Evolutionary conservation across 129 eudicot genomes (phyloP).

Genomic region (Calendula officinalis): DNA sequence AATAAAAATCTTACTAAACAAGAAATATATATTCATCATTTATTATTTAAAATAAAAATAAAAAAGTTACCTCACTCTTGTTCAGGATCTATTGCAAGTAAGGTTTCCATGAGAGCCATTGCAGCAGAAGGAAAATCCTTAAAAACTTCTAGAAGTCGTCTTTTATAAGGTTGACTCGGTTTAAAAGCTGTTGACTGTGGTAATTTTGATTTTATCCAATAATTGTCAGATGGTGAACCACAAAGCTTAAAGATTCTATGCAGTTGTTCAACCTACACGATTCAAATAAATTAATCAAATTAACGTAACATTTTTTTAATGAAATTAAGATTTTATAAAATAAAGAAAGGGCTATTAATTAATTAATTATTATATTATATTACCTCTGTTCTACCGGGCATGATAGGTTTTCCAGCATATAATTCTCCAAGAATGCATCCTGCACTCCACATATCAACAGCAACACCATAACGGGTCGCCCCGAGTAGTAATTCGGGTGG

Average conservation of each 20-base stretch:
- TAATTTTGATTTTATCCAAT: slow-evolving; percentile 65
- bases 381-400: slow-evolving; percentile 87
- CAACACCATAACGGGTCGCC: slow-evolving; percentile 62
- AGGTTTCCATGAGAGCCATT: slow-evolving; percentile 54
- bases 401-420: slow-evolving; percentile 76
- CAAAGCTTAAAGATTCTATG: too few relatives aligned
- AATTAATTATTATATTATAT: too few relatives aligned
- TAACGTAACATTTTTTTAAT: neutral
- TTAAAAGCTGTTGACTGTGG: slow-evolving; percentile 64
- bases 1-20: neutral
- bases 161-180: slow-evolving; percentile 60
- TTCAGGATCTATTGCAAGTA: slow-evolving; percentile 75
- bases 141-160: slow-evolving; percentile 62
- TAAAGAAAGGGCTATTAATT: neutral
- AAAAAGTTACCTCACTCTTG: slow-evolving; percentile 53
- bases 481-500: slow-evolving; percentile 86
- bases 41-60: neutral
- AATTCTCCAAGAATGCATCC: slow-evolving; percentile 85
- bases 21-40: neutral
- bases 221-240: slow-evolving; percentile 43
- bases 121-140: slow-evolving; percentile 62
- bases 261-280: slow-evolving; percentile 66
- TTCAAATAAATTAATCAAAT: neutral
- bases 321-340: neutral
- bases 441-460: slow-evolving; percentile 77